Evolutionary conservation across 352 stramenopile species (phyloP).

Genomic region (Saprolegnia parasitica): DNA sequence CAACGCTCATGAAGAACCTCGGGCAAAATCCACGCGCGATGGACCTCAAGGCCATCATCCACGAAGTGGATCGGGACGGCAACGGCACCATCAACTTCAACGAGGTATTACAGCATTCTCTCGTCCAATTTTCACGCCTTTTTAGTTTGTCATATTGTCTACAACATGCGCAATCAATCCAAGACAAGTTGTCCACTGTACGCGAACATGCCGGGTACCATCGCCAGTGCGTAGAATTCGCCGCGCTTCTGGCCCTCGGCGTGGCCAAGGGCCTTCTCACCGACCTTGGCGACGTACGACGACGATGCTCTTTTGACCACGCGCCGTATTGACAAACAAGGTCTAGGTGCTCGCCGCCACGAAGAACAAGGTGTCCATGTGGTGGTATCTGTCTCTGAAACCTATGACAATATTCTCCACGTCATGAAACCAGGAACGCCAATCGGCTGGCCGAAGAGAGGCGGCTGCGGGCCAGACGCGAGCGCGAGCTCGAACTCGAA

Average conservation of each 20-base stretch:
- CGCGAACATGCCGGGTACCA: neutral
- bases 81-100: slow-evolving; percentile 52
- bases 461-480: slow-evolving; percentile 48
- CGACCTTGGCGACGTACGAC: slow-evolving; percentile 56
- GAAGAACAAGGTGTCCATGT: neutral
- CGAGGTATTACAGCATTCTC: neutral
- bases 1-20: slow-evolving; percentile 55
- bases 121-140: neutral
- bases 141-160: slow-evolving; percentile 30
- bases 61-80: slow-evolving; percentile 58
- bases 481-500: slow-evolving; percentile 44
- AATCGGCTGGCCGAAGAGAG: slow-evolving; percentile 66
- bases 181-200: slow-evolving; percentile 16
- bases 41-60: slow-evolving; percentile 52
- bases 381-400: slow-evolving; percentile 9
- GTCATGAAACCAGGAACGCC: slow-evolving; percentile 53
- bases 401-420: neutral
- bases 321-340: neutral
- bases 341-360: slow-evolving; percentile 21
- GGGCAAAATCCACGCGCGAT: slow-evolving; percentile 42
- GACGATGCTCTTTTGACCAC: neutral
- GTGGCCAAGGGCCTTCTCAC: slow-evolving; percentile 62
- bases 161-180: slow-evolving; percentile 27
- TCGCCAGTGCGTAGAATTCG: slow-evolving; percentile 38
- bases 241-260: slow-evolving; percentile 45